Evolutionary conservation across 2,329 filamentous ascomycete genomes (phyloP).

Genomic region (Verticillium tricorpus): DNA sequence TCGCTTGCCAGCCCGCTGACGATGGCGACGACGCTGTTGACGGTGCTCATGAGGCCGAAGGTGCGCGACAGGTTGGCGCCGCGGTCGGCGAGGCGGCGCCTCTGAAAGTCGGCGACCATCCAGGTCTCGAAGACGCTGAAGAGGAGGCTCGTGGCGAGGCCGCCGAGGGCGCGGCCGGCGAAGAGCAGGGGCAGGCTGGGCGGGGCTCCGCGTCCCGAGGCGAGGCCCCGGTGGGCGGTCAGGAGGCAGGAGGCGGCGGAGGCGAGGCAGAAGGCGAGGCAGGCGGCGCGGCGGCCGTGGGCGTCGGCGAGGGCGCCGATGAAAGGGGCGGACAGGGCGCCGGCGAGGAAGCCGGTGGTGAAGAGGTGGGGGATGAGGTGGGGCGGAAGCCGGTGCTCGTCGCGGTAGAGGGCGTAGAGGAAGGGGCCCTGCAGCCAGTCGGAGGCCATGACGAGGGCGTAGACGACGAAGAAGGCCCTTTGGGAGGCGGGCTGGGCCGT

Average conservation of each 20-base stretch:
- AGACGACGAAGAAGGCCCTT: constrained; percentile 35
- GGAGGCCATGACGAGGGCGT: constrained; percentile 43
- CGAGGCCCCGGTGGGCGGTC: constrained; percentile 16
- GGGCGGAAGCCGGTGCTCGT: constrained; percentile 23
- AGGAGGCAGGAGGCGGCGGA: constrained; percentile 48
- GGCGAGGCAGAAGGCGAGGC: constrained; percentile 48
- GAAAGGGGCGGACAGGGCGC: constrained; percentile 38
- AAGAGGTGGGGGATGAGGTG: constrained; percentile 32
- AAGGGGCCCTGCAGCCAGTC: constrained; percentile 42
- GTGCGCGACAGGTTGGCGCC: constrained; percentile 37
- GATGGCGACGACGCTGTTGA: constrained; percentile 53
- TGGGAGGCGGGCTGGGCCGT: constrained; percentile 11
- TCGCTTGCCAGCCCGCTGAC: constrained; percentile 46
- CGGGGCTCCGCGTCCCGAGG: constrained; percentile 32
- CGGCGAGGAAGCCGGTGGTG: constrained; percentile 38
- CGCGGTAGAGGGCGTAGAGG: constrained; percentile 29
- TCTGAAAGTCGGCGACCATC: constrained; percentile 53
- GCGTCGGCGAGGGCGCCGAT: constrained; percentile 43
- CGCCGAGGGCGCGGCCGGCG: constrained; percentile 47
- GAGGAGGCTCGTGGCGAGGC: constrained; percentile 50
- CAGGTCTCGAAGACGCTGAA: constrained; percentile 58
- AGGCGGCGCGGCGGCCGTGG: constrained; percentile 47
- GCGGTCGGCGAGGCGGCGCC: constrained; percentile 32
- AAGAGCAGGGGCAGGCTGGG: constrained; percentile 37
- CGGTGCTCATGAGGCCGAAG: constrained; percentile 45